These are phyloP conservation scores for Copromyces sp. DNA, from an alignment of 495 filamentous ascomycete species.

Conservation along the genomic window DNA sequence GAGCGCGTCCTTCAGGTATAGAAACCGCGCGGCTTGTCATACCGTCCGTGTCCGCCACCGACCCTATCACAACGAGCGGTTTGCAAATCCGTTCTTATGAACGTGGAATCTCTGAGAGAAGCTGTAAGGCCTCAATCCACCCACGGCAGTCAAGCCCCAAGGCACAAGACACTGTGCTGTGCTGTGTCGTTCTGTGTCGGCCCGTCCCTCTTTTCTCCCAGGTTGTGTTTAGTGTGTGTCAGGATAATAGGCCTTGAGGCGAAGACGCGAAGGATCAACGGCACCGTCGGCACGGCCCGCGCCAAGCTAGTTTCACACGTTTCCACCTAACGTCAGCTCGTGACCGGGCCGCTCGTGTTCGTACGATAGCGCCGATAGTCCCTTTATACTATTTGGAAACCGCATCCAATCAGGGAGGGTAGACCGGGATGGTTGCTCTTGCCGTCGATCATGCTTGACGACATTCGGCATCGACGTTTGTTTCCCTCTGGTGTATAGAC, in stretches of 20 bases:
- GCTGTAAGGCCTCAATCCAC: background rate
- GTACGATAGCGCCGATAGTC: background rate
- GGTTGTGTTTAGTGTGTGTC: background rate
- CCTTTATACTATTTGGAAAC: background rate
- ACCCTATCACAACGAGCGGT: background rate
- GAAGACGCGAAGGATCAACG: background rate
- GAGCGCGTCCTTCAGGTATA: background rate
- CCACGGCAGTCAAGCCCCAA: background rate
- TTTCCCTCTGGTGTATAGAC: background rate
- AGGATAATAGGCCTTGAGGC: background rate
- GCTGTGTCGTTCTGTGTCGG: background rate
- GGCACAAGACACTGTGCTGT: background rate
- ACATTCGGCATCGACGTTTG: background rate
- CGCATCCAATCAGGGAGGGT: background rate
- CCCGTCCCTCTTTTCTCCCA: background rate
- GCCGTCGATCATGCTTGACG: background rate
- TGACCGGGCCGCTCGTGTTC: background rate
- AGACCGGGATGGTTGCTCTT: background rate
- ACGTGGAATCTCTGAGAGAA: background rate
- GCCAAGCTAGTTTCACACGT: background rate
- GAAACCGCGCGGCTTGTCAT: background rate
- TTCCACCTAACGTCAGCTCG: background rate
- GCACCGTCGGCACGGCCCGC: background rate
- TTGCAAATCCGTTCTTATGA: background rate
- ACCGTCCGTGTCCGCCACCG: background rate